Conservation (phyloP, 2,329 filamentous ascomycete species). For the Aspergillus piperis region DNA sequence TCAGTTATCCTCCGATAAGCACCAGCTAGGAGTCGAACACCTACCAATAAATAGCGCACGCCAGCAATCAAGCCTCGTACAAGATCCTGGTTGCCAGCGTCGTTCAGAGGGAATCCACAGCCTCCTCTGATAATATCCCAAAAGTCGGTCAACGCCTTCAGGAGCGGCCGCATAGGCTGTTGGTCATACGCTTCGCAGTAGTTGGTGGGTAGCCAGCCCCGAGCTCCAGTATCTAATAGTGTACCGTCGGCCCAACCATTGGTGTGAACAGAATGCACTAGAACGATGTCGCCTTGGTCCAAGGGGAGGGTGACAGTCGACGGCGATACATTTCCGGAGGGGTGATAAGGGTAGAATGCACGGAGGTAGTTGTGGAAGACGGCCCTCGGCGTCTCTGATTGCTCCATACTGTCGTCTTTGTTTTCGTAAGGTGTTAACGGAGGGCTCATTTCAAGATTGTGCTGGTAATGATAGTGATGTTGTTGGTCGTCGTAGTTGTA, state of each 20-base stretch:
- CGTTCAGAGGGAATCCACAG: constrained; percentile 70
- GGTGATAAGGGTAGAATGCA: constrained; percentile 90
- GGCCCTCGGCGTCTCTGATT: constrained; percentile 54
- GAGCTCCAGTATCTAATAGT: constrained; percentile 76
- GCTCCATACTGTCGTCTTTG: constrained; percentile 55
- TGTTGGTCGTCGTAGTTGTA: constrained; percentile 24
- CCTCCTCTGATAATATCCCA: constrained; percentile 87
- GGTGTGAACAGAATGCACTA: constrained; percentile 94
- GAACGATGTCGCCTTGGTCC: constrained; percentile 84
- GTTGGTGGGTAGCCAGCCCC: constrained; percentile 96
- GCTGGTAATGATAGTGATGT: constrained; percentile 29
- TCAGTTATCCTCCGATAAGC: not conserved
- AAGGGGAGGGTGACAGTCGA: constrained; percentile 86
- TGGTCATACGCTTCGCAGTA: constrained; percentile 96
- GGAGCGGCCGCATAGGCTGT: constrained; percentile 76
- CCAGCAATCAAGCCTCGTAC: constrained; percentile 93
- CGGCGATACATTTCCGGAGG: constrained; percentile 72
- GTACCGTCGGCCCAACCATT: constrained; percentile 99
- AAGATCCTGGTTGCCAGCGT: constrained; percentile 89
- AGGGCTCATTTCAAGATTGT: constrained; percentile 67
- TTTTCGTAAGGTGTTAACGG: constrained; percentile 69
- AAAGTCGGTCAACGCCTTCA: constrained; percentile 85
- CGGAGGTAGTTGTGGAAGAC: constrained; percentile 93
- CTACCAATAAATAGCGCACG: constrained; percentile 82
- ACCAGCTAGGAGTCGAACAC: constrained; percentile 36